Conservation (phyloP, 768 basidiomycete genomes). For the Leccinum fibrillosum region DNA sequence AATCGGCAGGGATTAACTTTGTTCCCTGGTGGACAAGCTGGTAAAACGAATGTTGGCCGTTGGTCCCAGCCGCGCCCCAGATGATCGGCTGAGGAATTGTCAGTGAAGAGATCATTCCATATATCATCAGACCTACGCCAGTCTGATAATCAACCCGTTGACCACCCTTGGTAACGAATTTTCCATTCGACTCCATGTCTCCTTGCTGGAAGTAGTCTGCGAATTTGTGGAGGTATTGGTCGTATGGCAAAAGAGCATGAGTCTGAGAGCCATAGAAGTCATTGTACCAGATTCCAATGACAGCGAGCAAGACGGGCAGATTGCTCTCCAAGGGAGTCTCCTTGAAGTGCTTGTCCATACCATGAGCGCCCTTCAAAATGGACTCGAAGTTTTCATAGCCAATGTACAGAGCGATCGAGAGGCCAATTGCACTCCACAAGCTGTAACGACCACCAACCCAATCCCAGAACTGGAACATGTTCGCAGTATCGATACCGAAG, state of each 20-base stretch:
- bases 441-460: slow-evolving; percentile 99
- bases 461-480: slow-evolving; percentile 99
- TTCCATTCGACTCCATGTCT: slow-evolving; percentile 99
- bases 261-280: slow-evolving; percentile 98
- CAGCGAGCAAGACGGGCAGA: slow-evolving; percentile 86
- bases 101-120: neutral
- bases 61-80: slow-evolving; percentile 98
- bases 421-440: slow-evolving; percentile 96
- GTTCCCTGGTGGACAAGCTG: slow-evolving; percentile 95
- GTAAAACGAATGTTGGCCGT: slow-evolving; percentile 99
- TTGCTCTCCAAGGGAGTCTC: slow-evolving; percentile 85
- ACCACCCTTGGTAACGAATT: slow-evolving; percentile 92
- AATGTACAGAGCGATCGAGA: slow-evolving; percentile 89
- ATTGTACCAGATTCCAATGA: slow-evolving; percentile 97
- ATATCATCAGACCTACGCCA: slow-evolving; percentile 57
- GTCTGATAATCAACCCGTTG: slow-evolving; percentile 94
- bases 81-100: slow-evolving; percentile 74
- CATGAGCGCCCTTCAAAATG: slow-evolving; percentile 88
- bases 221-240: slow-evolving; percentile 99
- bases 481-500: slow-evolving; percentile 86
- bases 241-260: slow-evolving; percentile 92
- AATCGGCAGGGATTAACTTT: slow-evolving; percentile 88
- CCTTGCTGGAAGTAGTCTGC: slow-evolving; percentile 99
- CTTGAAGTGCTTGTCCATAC: slow-evolving; percentile 97
- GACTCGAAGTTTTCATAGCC: slow-evolving; percentile 94